Evolutionary conservation across 805 yeast species (phyloP).

Genomic region (Candida mattraensis): DNA sequence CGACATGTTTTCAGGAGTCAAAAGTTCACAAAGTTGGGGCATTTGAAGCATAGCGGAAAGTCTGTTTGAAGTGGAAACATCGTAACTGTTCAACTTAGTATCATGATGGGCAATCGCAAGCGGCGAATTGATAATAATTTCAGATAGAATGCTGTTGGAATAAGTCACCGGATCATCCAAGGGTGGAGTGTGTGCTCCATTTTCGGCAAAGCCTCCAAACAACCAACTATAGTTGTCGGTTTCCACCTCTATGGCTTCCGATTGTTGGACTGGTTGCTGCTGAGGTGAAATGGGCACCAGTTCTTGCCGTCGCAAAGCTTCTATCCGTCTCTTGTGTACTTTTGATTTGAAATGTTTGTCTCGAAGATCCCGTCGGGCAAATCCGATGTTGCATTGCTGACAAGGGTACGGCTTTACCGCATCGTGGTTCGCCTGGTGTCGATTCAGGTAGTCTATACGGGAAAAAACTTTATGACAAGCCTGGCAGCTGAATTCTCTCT

Average conservation of each 20-base stretch:
- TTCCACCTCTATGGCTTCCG: neutral
- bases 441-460: constrained; percentile 27
- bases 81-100: neutral
- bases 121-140: neutral
- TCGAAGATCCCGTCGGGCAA: constrained; percentile 35
- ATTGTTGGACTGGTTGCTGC: neutral
- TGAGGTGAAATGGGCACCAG: constrained; percentile 1
- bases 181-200: constrained; percentile 2
- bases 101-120: neutral
- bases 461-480: constrained; percentile 11
- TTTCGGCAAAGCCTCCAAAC: constrained; percentile 11
- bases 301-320: constrained; percentile 8
- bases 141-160: neutral
- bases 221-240: constrained; percentile 10
- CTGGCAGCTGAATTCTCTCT: constrained; percentile 11
- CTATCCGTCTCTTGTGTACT: constrained; percentile 19
- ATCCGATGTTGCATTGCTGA: constrained; percentile 25
- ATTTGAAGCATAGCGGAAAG: constrained; percentile 4
- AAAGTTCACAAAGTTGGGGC: constrained; percentile 2
- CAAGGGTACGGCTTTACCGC: constrained; percentile 31
- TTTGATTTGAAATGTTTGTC: constrained; percentile 33
- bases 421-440: constrained; percentile 35
- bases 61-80: neutral
- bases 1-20: constrained; percentile 11
- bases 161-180: constrained; percentile 3